Evolutionary conservation across 192 early-diverging fungal species (phyloP), one percentile per base, ranked within the genome.

Genomic region (Mortierella antarctica): DNA sequence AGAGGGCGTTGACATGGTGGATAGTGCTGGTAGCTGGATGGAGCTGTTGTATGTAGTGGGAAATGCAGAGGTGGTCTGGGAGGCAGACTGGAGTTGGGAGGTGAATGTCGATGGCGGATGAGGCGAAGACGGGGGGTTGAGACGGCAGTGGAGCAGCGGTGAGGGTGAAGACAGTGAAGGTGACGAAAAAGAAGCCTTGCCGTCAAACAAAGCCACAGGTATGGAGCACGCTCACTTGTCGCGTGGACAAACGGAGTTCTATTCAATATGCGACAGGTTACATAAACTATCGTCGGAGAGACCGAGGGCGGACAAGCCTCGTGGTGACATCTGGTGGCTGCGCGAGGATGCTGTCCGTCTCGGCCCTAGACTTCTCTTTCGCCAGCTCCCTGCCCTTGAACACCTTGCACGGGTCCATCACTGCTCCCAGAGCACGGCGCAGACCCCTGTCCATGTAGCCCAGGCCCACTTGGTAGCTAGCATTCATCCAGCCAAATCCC

Each of bases 401-500:
- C 12, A 80, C 77, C 21, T 58, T 62, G 8, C 13, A 49, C 15
- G 77, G 77, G 3, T 80, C 77, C 77, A 72, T 67, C 3, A 80
- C 77, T 0, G 83, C 57, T 7, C 95, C 96, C 52, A 97, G 77
- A 0, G 94, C 94, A 39, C 96, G 88, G 17, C 90, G 80, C 88
- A 94, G 87, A 55, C 89, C 87, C 17, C 83, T 78, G 14, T 88
- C 92, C 63, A 97, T 82, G 65, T 94, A 94, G 3, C 84, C 87
- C 44, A 96, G 77, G 17, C 96, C 96, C 8, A 96, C 89, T 83
- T 95, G 92, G 81, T 92, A 92, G 40, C 89, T 92, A 8, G 96
- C 94, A 70, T 99, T 99, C 97, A 99, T 99, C 97, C 97, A 99
- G 13, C 97, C 97, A 84, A 99, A 99, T 14, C 97, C 97, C 86